Conservation (phyloP, 2,329 filamentous ascomycete genomes). For the Colletotrichum tabaci region DNA sequence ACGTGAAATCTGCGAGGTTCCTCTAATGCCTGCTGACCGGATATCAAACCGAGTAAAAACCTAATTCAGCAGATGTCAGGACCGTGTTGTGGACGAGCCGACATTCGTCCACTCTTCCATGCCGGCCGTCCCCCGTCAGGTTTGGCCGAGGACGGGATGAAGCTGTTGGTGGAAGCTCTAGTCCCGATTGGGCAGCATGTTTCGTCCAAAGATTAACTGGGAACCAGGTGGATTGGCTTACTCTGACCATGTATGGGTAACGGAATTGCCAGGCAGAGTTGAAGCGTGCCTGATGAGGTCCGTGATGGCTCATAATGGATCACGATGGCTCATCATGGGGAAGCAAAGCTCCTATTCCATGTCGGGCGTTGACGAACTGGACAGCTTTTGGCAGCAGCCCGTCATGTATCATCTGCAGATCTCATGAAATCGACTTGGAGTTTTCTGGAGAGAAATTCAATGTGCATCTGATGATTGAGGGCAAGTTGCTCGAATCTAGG, state of each 20-base stretch:
- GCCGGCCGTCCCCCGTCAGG: not conserved
- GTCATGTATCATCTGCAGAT: too few species aligned
- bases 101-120: not conserved
- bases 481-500: too few species aligned
- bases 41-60: constrained; percentile 8
- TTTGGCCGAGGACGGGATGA: not conserved
- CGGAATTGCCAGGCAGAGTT: not conserved
- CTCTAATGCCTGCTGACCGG: not conserved
- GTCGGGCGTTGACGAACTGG: not conserved
- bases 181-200: not conserved
- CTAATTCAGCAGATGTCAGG: not conserved
- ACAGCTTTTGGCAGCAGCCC: not conserved
- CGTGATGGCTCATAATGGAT: not conserved
- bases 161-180: not conserved
- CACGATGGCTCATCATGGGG: not conserved
- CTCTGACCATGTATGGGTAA: not conserved
- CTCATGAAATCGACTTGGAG: too few species aligned
- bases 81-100: not conserved
- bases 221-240: not conserved
- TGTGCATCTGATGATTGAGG: too few species aligned
- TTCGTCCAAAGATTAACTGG: not conserved
- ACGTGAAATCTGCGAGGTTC: not conserved
- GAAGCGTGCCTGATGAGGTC: not conserved
- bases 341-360: not conserved
- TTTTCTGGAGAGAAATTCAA: too few species aligned